Evolutionary conservation across 2,329 filamentous ascomycete genomes (phyloP).

Genomic region (Microcera coccophila): DNA sequence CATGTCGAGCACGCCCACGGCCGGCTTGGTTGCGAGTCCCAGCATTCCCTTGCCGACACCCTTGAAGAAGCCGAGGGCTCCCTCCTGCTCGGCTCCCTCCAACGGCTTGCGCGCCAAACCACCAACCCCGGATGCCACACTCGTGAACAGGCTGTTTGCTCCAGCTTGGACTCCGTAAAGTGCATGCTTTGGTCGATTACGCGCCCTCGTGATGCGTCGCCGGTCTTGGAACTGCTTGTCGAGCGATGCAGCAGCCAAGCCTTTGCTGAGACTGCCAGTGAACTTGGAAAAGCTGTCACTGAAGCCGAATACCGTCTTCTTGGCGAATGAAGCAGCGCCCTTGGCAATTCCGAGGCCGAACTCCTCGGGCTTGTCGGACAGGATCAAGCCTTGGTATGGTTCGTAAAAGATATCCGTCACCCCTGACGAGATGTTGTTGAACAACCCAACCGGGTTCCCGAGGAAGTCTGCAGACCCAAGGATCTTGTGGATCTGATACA

Average conservation of each 20-base stretch:
- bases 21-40: conserved; percentile 93
- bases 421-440: conserved; percentile 97
- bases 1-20: conserved; percentile 93
- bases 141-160: conserved; percentile 90
- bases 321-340: conserved; percentile 93
- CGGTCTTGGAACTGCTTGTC: conserved; percentile 99
- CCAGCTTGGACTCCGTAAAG: conserved; percentile 94
- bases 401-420: conserved; percentile 99
- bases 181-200: conserved; percentile 95
- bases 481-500: conserved; percentile 96
- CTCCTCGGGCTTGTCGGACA: conserved; percentile 92
- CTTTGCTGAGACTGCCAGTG: conserved; percentile 95
- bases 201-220: conserved; percentile 84
- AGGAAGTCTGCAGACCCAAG: conserved; percentile 96
- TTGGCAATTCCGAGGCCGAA: conserved; percentile 94
- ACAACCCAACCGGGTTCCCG: conserved; percentile 93
- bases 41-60: conserved; percentile 93
- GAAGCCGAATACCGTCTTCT: conserved; percentile 97
- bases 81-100: conserved; percentile 94
- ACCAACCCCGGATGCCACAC: conserved; percentile 87
- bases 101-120: conserved; percentile 90
- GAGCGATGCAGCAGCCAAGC: conserved; percentile 87
- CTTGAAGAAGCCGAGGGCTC: conserved; percentile 91
- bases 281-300: conserved; percentile 97
- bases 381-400: conserved; percentile 94